Percentiles rank a stretch among this genome's conserved stretches.
Evolutionary conservation across 1,284 basidiomycete genomes (phyloP).

Genomic region (Ceratobasidium sp.): DNA sequence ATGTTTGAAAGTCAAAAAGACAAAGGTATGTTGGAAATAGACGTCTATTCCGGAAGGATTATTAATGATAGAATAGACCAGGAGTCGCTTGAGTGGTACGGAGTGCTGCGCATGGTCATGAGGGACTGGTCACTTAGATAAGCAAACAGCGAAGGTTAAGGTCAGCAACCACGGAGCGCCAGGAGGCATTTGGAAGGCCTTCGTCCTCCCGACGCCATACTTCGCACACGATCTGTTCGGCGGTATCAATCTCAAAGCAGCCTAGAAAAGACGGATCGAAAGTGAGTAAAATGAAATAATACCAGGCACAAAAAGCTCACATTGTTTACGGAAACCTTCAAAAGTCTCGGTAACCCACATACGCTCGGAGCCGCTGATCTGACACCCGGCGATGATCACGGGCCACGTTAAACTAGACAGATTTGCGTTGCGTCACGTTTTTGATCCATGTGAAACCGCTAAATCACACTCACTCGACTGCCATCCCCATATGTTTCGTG

Average conservation of each 20-base stretch:
- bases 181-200: conserved; percentile 54
- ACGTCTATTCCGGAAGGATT: conserved; percentile 33
- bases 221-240: conserved; percentile 59
- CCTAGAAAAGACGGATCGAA: conserved; percentile 46
- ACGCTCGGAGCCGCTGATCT: conserved; percentile 55
- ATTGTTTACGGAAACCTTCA: conserved; percentile 56
- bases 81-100: conserved; percentile 16
- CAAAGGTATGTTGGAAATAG: neutral
- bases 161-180: conserved; percentile 59
- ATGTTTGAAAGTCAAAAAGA: conserved; percentile 21
- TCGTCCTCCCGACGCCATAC: conserved; percentile 58
- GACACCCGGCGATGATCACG: conserved; percentile 60
- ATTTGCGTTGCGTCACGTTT: neutral
- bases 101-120: conserved; percentile 17
- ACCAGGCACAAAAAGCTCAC: conserved; percentile 50
- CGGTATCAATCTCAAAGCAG: conserved; percentile 65
- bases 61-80: conserved; percentile 41
- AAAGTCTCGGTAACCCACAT: conserved; percentile 58
- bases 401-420: conserved; percentile 58
- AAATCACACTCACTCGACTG: conserved; percentile 53
- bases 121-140: conserved; percentile 49
- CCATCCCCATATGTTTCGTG: conserved; percentile 52
- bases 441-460: conserved; percentile 30
- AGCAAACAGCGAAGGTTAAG: conserved; percentile 53
- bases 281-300: neutral